phyloP scores from a whole-genome alignment of 148 eudicot genomes.

The Limonium bicolor region DNA sequence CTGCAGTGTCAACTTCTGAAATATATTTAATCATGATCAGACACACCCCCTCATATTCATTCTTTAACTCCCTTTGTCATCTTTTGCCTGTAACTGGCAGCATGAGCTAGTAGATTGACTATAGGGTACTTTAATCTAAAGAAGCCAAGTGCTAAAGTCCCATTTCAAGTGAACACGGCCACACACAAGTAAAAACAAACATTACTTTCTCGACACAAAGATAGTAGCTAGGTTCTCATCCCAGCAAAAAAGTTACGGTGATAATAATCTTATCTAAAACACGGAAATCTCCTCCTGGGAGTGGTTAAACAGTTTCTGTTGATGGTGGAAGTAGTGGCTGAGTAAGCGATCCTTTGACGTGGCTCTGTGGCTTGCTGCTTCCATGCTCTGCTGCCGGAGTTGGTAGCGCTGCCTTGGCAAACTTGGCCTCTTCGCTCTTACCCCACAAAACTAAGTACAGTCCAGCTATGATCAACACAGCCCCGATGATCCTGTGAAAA shows the following conservation, averaged over 20 bases:
- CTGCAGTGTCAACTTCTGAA: background rate
- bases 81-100: background rate
- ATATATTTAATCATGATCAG: background rate
- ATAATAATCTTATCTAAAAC: background rate
- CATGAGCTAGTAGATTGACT: background rate
- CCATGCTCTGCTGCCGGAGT: slow-evolving; percentile 34
- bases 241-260: background rate
- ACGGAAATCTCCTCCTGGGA: background rate
- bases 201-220: slow-evolving; percentile 1
- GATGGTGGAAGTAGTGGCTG: slow-evolving; percentile 4
- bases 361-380: slow-evolving; percentile 29
- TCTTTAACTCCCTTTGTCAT: background rate
- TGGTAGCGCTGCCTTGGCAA: slow-evolving; percentile 47
- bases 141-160: background rate
- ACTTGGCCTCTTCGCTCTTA: slow-evolving; percentile 67
- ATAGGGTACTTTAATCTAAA: background rate
- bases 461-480: slow-evolving; percentile 78
- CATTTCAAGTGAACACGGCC: background rate
- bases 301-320: slow-evolving; percentile 3
- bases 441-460: slow-evolving; percentile 93
- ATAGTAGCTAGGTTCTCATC: background rate
- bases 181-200: background rate
- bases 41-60: background rate
- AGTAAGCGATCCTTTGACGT: slow-evolving; percentile 38
- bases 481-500: slow-evolving; percentile 77